A percentile compares a stretch with the other conserved stretches of the same genome.
Evolutionary conservation across 768 basidiomycete species (phyloP).

Genomic region (Crucibulum laeve): DNA sequence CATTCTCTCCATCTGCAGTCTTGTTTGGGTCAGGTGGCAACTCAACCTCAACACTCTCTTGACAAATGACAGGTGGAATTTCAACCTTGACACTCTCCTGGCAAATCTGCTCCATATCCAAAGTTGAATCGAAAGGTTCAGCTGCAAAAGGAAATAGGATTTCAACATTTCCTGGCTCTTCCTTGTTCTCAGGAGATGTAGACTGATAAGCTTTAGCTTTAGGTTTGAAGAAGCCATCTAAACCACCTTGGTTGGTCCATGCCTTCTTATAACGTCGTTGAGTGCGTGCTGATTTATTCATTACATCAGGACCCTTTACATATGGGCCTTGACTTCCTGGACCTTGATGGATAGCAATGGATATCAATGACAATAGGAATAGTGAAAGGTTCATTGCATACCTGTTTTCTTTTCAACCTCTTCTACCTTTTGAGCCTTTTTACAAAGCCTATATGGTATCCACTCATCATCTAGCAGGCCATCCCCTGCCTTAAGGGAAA

Average conservation of each 20-base stretch:
- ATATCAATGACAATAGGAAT: neutral
- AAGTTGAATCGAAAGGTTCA: neutral
- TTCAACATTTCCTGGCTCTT: neutral
- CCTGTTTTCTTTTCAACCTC: too few species aligned
- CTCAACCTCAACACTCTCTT: neutral
- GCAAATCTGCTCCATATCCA: neutral
- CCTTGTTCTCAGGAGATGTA: neutral
- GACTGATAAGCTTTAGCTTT: neutral
- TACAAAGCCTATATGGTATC: neutral
- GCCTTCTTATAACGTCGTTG: neutral
- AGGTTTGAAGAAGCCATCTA: neutral
- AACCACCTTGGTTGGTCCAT: neutral
- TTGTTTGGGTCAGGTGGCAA: neutral
- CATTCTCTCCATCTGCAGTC: slow-evolving; percentile 6
- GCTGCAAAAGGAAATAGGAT: neutral
- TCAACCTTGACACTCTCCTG: neutral
- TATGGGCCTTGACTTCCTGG: too few species aligned
- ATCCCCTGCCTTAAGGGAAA: neutral
- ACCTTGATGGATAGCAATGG: too few species aligned
- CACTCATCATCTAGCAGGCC: neutral
- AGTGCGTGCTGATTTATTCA: slow-evolving; percentile 3
- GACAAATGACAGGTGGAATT: neutral
- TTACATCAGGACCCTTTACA: slow-evolving; percentile 5
- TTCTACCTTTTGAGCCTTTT: too few species aligned
- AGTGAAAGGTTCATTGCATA: neutral